Evolutionary conservation across 331 rosid species (phyloP), one percentile per base, ranked within the genome.

Genomic region (Quercus phellos): DNA sequence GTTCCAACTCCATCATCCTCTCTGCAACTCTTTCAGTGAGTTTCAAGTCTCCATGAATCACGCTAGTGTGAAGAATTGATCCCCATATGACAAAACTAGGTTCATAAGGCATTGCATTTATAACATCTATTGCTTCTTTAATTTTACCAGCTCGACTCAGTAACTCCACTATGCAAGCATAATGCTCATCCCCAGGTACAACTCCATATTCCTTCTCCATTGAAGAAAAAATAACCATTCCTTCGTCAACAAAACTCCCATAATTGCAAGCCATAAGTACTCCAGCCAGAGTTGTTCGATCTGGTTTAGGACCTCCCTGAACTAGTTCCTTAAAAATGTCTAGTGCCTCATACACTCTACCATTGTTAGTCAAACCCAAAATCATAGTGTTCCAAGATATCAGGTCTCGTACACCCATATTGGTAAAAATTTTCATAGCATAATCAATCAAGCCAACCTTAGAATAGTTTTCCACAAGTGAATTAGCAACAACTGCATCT

Each of bases 351-450:
- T 80, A 81, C 43, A 73, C 84, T 59, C 76, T 81, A 30, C 93
- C 94, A 82, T 90, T 89, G 82, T 55, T 72, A 67, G 90, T 71
- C 85, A 91, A 73, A 76, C 96, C 98, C 83, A 59, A 81, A 82
- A 91, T 84, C 73, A 91, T 72, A 34, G 94, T 91, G 85, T 94
- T 94, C 97, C 97, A 91, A 54, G 93, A 82, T 73, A 89, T 84
- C 85, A 92, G 84, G 84, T 90, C 98, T 85, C 81, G 92, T 64
- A 78, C 73, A 55, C 68, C 73, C 87, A 79, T 78, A 67, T 81
- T 67, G 9, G 58, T 66, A 80, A 90, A 94, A 73, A 91, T 82
- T 71, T 75, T 79, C 89, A 86, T 77, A 55, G 94, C 89, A 75
- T 70, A 63, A 55, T 85, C 71, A 63, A 90, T 71, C 59, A 79